phyloP scores from a whole-genome alignment of 768 basidiomycete genomes.

The Tephrocybe sp. region DNA sequence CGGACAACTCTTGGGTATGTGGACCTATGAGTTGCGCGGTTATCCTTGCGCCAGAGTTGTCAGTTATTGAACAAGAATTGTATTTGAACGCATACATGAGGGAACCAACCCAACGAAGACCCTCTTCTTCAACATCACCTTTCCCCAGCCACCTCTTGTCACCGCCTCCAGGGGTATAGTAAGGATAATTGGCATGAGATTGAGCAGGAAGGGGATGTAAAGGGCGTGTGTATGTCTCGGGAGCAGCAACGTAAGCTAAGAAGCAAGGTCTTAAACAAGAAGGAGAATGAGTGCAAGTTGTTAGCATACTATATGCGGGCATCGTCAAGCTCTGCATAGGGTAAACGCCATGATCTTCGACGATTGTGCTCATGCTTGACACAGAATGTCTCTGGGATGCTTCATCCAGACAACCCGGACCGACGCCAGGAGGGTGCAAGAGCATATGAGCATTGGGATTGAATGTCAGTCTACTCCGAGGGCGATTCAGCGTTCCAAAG shows the following conservation, averaged over 20 bases:
- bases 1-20: slow-evolving; percentile 34
- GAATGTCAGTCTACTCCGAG: slow-evolving; percentile 51
- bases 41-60: slow-evolving; percentile 40
- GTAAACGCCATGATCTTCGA: slow-evolving; percentile 46
- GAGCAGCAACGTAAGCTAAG: slow-evolving; percentile 28
- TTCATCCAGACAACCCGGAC: slow-evolving; percentile 16
- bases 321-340: slow-evolving; percentile 30
- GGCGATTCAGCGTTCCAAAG: slow-evolving; percentile 61
- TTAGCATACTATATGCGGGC: slow-evolving; percentile 30
- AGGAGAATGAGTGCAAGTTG: not conserved
- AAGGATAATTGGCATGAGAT: slow-evolving; percentile 64
- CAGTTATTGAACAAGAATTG: not conserved
- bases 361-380: slow-evolving; percentile 17
- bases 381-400: slow-evolving; percentile 7
- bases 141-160: slow-evolving; percentile 62
- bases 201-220: slow-evolving; percentile 55
- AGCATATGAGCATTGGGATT: slow-evolving; percentile 70
- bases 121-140: slow-evolving; percentile 52
- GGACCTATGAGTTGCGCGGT: slow-evolving; percentile 55
- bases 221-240: slow-evolving; percentile 40
- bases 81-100: slow-evolving; percentile 42
- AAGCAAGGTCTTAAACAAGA: slow-evolving; percentile 19
- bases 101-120: slow-evolving; percentile 70
- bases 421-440: slow-evolving; percentile 68
- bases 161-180: slow-evolving; percentile 65